Evolutionary conservation across 1,139 yeast species (phyloP).

Genomic region (Hansenula sp.): DNA sequence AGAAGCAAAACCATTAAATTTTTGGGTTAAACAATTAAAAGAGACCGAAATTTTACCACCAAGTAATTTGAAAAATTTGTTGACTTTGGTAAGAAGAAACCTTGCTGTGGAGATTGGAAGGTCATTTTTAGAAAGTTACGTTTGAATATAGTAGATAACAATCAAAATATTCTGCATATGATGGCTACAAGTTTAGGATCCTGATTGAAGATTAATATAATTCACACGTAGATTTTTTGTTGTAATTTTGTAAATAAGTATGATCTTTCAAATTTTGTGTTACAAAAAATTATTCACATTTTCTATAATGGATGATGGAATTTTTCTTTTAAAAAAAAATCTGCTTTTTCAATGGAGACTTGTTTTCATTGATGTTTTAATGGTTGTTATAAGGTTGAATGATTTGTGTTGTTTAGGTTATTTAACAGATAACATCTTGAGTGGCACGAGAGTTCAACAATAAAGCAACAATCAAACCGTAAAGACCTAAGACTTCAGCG

Average conservation of each 20-base stretch:
- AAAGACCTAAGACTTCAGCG: constrained; percentile 97
- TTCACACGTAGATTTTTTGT: too few species aligned
- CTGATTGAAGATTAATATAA: too few species aligned
- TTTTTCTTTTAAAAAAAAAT: not conserved
- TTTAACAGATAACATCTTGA: constrained; percentile 80
- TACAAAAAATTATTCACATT: not conserved
- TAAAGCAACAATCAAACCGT: constrained; percentile 96
- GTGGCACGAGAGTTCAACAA: constrained; percentile 96
- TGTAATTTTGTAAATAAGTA: not conserved
- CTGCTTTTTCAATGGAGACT: too few species aligned
- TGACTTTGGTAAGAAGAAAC: constrained; percentile 18
- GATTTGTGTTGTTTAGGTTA: not conserved
- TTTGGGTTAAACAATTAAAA: constrained; percentile 17
- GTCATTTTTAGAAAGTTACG: constrained; percentile 15
- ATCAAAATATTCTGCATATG: too few species aligned
- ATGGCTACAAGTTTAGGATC: not conserved
- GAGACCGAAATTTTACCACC: constrained; percentile 16
- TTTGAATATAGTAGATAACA: too few species aligned
- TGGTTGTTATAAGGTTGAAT: not conserved
- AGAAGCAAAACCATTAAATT: not conserved
- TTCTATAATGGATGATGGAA: not conserved
- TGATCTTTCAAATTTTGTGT: not conserved
- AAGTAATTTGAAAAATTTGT: constrained; percentile 9
- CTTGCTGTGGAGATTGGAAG: constrained; percentile 20
- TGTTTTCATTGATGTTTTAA: too few species aligned